Evolutionary conservation across 495 filamentous ascomycete genomes (phyloP).

Genomic region (Pyrenopolyporus hunteri): DNA sequence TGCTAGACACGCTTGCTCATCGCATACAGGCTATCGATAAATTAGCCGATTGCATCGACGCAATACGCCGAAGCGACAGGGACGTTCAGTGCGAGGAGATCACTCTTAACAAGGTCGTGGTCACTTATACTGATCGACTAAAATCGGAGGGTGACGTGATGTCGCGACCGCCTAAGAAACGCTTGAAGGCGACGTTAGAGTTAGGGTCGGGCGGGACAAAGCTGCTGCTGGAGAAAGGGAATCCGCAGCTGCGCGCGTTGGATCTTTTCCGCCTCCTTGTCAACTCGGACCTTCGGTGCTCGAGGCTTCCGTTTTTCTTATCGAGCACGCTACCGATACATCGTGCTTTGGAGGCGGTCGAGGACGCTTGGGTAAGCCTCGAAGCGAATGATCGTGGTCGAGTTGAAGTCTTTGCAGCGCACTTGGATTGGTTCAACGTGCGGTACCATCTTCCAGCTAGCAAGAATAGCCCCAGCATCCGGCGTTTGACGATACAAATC

Average conservation of each 20-base stretch:
- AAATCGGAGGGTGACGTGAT: slow-evolving; percentile 11
- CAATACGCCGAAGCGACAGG: slow-evolving; percentile 57
- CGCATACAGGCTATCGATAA: slow-evolving; percentile 67
- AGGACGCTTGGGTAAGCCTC: slow-evolving; percentile 48
- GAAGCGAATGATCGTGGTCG: slow-evolving; percentile 45
- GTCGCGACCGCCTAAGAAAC: slow-evolving; percentile 30
- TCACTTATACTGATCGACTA: slow-evolving; percentile 60
- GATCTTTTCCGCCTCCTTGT: slow-evolving; percentile 67
- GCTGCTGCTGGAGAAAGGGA: slow-evolving; percentile 65
- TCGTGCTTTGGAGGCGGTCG: slow-evolving; percentile 64
- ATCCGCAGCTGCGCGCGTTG: slow-evolving; percentile 77
- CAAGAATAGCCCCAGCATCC: slow-evolving; percentile 9
- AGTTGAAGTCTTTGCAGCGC: slow-evolving; percentile 49
- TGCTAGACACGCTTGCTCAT: slow-evolving; percentile 58
- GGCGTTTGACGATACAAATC: slow-evolving; percentile 49
- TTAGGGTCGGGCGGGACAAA: slow-evolving; percentile 46
- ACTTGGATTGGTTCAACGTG: slow-evolving; percentile 56
- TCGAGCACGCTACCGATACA: slow-evolving; percentile 71
- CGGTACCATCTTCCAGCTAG: slow-evolving; percentile 47
- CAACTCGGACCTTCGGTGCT: slow-evolving; percentile 54
- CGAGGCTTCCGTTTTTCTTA: slow-evolving; percentile 46
- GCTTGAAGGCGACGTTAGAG: slow-evolving; percentile 50
- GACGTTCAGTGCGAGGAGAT: slow-evolving; percentile 59
- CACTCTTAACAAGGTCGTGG: slow-evolving; percentile 65
- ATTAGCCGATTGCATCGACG: slow-evolving; percentile 68